Evolutionary conservation across 179 eudicot genomes (phyloP), one percentile per base, ranked within the genome.

Genomic region (Spergularia azorica): DNA sequence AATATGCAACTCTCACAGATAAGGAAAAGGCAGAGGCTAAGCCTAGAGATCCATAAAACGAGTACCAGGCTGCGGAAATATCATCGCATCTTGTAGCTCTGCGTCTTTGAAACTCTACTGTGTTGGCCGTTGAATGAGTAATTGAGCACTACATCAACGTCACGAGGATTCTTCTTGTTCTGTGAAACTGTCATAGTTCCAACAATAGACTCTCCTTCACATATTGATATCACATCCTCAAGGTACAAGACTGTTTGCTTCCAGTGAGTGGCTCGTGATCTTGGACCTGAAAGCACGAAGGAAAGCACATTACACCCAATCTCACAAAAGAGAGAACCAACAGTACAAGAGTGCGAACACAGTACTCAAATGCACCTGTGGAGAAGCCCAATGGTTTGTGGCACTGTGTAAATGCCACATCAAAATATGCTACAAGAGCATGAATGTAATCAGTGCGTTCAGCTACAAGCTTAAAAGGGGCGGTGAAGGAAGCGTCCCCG

Each of bases 371-470:
- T 50, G 20, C 13, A 71, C 99, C 99, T 82, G 99, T 93, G 4
- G 99, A 93, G 86, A 95, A 95, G 63, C 99, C 99, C 72, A 86
- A 80, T 67, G 88, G 63, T 78, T 96, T 96, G 79, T 92, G 98
- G 76, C 97, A 95, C 80, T 81, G 82, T 2, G 96, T 94, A 72
- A 96, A 96, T 26, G 98, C 79, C 21, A 96, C 99, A 73, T 96
- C 99, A 84, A 94, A 96, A 80, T 96, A 94, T 65, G 99, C 98
- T 21, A 96, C 99, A 64, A 96, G 89, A 74, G 99, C 99, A 77
- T 96, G 99, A 61, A 96, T 89, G 78, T 92, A 96, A 80, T 96
- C 98, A 68, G 92, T 92, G 41, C 97, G 93, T 78, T 92, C 93
- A 36, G 98, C 98, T 56, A 92, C 88, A 46, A 96, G 94, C 86